A percentile compares a stretch with the other conserved stretches of the same genome.
Evolutionary conservation across 129 eudicot species (phyloP).

Genomic region (Tagetes patula): DNA sequence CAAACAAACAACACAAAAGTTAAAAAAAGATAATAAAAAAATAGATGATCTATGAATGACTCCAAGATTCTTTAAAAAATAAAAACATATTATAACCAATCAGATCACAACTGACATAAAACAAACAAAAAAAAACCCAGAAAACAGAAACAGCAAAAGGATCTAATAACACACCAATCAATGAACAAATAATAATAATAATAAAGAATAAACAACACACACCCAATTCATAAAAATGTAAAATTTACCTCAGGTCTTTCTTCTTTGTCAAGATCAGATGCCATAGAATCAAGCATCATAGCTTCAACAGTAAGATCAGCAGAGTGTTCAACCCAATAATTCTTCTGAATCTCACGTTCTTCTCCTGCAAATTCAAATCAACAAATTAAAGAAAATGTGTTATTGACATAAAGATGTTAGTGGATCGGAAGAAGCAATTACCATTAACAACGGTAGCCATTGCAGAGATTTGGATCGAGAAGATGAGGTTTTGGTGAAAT

Average conservation of each 20-base stretch:
- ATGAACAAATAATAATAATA: background rate
- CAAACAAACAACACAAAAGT: background rate
- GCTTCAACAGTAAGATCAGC: slow-evolving; percentile 72
- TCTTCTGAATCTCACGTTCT: slow-evolving; percentile 88
- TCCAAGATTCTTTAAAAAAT: slow-evolving; percentile 14
- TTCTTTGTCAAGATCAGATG: slow-evolving; percentile 80
- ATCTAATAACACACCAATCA: background rate
- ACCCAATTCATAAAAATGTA: background rate
- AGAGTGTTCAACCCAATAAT: slow-evolving; percentile 89
- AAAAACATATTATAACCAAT: background rate
- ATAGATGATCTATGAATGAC: background rate
- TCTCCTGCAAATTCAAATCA: slow-evolving; percentile 36
- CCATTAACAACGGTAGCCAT: slow-evolving; percentile 55
- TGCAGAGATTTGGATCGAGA: slow-evolving; percentile 10
- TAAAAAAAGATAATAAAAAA: background rate
- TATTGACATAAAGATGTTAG: too few relatives aligned
- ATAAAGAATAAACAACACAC: background rate
- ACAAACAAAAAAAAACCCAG: slow-evolving; percentile 6
- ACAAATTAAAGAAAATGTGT: background rate
- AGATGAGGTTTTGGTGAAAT: background rate
- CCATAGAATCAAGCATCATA: slow-evolving; percentile 93
- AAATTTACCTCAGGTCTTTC: slow-evolving; percentile 78
- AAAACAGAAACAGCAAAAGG: background rate
- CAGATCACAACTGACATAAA: slow-evolving; percentile 8
- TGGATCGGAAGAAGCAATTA: slow-evolving; percentile 21